Percentiles rank a stretch among this genome's conserved stretches.
These are phyloP conservation scores for Fusarium ramigenum DNA, from an alignment of 2,329 filamentous ascomycete species.

Conservation along the genomic window DNA sequence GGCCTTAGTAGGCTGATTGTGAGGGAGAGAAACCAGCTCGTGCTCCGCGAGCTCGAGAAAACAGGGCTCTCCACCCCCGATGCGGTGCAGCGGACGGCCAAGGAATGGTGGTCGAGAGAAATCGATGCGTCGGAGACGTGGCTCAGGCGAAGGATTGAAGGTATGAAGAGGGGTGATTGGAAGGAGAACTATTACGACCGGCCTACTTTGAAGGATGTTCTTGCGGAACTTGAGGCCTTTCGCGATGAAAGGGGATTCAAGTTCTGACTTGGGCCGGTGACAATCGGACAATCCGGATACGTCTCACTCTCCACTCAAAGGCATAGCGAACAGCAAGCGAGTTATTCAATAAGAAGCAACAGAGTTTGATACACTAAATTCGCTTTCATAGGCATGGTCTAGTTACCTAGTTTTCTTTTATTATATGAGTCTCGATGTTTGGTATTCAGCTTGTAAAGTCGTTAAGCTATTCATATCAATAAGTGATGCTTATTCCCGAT, in stretches of 20 bases:
- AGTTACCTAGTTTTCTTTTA: background rate
- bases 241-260: constrained; percentile 32
- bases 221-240: constrained; percentile 44
- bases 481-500: background rate
- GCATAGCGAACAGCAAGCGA: background rate
- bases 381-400: background rate
- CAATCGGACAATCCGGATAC: background rate
- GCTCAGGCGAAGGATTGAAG: constrained; percentile 52
- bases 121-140: constrained; percentile 59
- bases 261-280: constrained; percentile 12
- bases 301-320: constrained; percentile 1
- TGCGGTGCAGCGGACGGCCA: constrained; percentile 51
- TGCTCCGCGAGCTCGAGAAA: constrained; percentile 51
- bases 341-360: background rate
- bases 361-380: background rate
- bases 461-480: constrained; percentile 4
- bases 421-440: background rate
- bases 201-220: constrained; percentile 58
- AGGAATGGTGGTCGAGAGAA: constrained; percentile 60
- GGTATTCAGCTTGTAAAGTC: background rate
- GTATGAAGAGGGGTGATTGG: constrained; percentile 55
- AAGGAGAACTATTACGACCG: constrained; percentile 61
- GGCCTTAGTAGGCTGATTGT: constrained; percentile 57
- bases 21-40: constrained; percentile 56
- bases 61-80: constrained; percentile 48